A percentile compares a stretch with the other conserved stretches of the same genome.
Conservation (phyloP, 192 early-diverging fungal genomes). For the Coemansia sp. region DNA sequence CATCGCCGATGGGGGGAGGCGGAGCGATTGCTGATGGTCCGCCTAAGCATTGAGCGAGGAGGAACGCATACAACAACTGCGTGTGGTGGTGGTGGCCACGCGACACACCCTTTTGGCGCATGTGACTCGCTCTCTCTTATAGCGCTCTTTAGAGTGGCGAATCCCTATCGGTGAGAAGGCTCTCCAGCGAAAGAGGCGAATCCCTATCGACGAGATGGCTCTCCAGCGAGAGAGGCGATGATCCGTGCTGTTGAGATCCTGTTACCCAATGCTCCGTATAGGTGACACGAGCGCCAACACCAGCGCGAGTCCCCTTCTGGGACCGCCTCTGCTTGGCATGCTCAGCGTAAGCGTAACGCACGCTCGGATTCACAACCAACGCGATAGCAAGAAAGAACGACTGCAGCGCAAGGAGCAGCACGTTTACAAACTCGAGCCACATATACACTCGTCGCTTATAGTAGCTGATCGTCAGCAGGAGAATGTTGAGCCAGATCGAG, state of each 20-base stretch:
- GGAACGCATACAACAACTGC: neutral
- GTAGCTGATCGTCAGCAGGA: conserved; percentile 23
- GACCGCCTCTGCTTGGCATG: conserved; percentile 1
- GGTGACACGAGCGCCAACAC: neutral
- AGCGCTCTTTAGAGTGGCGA: neutral
- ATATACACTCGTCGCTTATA: conserved; percentile 14
- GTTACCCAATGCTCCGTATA: neutral
- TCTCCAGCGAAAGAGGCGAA: neutral
- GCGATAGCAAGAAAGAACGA: conserved; percentile 33
- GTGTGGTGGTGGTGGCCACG: neutral
- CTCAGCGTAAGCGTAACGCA: conserved; percentile 2
- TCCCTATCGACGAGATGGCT: neutral
- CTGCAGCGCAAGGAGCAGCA: conserved; percentile 27
- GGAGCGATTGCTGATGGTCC: neutral
- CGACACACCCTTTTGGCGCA: neutral
- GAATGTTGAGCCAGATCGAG: conserved; percentile 38
- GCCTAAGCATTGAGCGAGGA: neutral
- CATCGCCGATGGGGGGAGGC: neutral
- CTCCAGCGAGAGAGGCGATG: neutral
- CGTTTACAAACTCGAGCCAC: conserved; percentile 27
- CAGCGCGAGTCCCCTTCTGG: neutral
- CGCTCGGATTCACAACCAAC: conserved; percentile 28
- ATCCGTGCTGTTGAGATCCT: neutral
- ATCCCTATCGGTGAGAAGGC: neutral
- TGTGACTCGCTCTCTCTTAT: neutral